phyloP scores from a whole-genome alignment of 495 filamentous ascomycete genomes.

The Penicillium parvum region DNA sequence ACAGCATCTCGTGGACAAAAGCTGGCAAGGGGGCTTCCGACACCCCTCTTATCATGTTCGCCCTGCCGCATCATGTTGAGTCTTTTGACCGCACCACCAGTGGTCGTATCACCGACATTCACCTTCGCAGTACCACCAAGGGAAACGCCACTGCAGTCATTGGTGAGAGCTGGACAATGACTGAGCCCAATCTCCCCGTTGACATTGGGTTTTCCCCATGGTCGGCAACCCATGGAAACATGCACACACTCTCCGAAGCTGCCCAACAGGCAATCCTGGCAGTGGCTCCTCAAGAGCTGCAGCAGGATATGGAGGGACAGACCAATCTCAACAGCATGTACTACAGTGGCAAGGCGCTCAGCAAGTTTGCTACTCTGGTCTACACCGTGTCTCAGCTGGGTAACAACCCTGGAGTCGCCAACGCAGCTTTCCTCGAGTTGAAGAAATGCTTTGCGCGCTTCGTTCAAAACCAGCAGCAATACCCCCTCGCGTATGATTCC shows the following conservation, averaged over 20 bases:
- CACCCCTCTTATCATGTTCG: slow-evolving; percentile 73
- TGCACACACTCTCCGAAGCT: slow-evolving; percentile 44
- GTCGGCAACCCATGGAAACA: slow-evolving; percentile 50
- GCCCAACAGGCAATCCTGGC: slow-evolving; percentile 52
- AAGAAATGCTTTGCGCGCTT: slow-evolving; percentile 76
- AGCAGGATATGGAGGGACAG: slow-evolving; percentile 65
- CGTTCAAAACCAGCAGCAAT: slow-evolving; percentile 69
- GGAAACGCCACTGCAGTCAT: slow-evolving; percentile 69
- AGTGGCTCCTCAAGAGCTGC: slow-evolving; percentile 61
- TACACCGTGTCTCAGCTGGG: slow-evolving; percentile 66
- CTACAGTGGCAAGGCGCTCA: slow-evolving; percentile 87
- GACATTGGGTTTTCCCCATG: slow-evolving; percentile 75
- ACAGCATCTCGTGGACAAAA: slow-evolving; percentile 67
- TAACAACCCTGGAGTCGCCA: slow-evolving; percentile 54
- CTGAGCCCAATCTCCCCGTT: slow-evolving; percentile 66
- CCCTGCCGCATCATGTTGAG: slow-evolving; percentile 78
- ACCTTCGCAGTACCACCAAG: slow-evolving; percentile 81
- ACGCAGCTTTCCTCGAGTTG: slow-evolving; percentile 59
- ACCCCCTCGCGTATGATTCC: slow-evolving; percentile 73
- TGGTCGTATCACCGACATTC: slow-evolving; percentile 51
- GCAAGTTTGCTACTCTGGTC: slow-evolving; percentile 76
- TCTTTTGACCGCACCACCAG: slow-evolving; percentile 63
- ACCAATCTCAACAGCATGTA: slow-evolving; percentile 88
- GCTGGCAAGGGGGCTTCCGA: slow-evolving; percentile 47
- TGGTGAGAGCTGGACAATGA: slow-evolving; percentile 75